Conservation (phyloP, 2,329 filamentous ascomycete species). For the Pseudogymnoascus sp. region DNA sequence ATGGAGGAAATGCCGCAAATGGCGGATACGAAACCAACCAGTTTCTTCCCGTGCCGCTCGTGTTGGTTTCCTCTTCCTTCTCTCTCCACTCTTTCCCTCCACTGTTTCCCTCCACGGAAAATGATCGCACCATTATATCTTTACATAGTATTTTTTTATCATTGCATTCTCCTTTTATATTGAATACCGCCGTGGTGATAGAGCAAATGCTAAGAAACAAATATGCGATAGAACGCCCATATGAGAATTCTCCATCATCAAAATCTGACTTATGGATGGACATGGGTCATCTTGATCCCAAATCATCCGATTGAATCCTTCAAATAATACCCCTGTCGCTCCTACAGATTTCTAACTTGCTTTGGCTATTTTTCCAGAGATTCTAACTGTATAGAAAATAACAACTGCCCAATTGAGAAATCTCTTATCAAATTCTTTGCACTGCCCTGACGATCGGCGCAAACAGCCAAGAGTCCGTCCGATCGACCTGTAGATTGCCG, state of each 20-base stretch:
- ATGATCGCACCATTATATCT: background rate
- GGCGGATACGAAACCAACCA: background rate
- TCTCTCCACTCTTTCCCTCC: conserved; percentile 1
- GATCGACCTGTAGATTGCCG: background rate
- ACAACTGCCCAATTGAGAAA: background rate
- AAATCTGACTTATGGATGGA: background rate
- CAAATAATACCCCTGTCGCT: background rate
- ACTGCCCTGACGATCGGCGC: background rate
- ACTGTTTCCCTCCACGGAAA: background rate
- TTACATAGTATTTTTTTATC: background rate
- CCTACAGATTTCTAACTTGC: background rate
- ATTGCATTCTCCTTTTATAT: background rate
- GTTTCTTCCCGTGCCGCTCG: background rate
- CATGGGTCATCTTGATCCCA: background rate
- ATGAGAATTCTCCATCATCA: background rate
- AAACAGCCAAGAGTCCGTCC: background rate
- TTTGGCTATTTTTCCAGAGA: background rate
- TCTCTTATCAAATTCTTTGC: background rate
- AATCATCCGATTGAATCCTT: background rate
- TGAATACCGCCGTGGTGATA: background rate
- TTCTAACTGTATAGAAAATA: background rate
- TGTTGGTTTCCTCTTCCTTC: background rate
- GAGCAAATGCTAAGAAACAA: too few relatives aligned
- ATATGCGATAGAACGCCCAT: background rate
- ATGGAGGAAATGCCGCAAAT: background rate